These are phyloP conservation scores for Kwoniella pini DNA, from an alignment of 768 basidiomycete species.

Conservation along the genomic window DNA sequence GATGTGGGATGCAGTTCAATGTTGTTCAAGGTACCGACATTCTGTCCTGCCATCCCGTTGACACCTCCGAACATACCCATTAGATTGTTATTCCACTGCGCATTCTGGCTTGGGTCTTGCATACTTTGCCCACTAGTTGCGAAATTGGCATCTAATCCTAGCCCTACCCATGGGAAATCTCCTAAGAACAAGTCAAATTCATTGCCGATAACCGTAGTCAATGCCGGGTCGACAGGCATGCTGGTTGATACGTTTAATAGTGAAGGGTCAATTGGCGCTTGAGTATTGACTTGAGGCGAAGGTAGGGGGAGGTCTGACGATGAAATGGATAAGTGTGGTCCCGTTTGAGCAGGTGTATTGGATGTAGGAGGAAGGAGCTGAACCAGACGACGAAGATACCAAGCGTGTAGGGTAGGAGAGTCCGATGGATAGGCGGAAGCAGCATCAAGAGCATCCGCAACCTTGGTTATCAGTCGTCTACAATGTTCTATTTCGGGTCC, in stretches of 20 bases:
- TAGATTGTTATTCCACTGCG: background rate
- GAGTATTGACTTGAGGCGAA: background rate
- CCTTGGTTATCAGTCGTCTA: constrained; percentile 28
- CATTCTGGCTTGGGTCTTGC: background rate
- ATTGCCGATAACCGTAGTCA: constrained; percentile 8
- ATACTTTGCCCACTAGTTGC: background rate
- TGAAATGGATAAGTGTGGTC: background rate
- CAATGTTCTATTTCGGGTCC: constrained; percentile 29
- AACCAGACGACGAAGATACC: constrained; percentile 26
- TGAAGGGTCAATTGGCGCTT: background rate
- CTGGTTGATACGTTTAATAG: background rate
- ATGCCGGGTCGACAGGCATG: constrained; percentile 19
- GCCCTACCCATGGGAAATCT: constrained; percentile 27
- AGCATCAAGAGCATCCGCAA: constrained; percentile 28
- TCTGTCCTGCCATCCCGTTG: background rate
- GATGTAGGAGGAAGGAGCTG: constrained; percentile 9
- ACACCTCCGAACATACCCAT: constrained; percentile 1
- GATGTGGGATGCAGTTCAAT: background rate
- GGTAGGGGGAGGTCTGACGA: constrained; percentile 2
- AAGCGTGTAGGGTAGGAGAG: constrained; percentile 33
- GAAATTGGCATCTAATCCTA: constrained; percentile 6
- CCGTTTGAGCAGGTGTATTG: background rate
- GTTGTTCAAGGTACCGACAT: background rate
- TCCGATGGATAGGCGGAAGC: constrained; percentile 31
- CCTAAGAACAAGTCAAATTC: constrained; percentile 26